Evolutionary conservation across 176 grass and related monocot species (phyloP).

Genomic region (Triticum turgidum): DNA sequence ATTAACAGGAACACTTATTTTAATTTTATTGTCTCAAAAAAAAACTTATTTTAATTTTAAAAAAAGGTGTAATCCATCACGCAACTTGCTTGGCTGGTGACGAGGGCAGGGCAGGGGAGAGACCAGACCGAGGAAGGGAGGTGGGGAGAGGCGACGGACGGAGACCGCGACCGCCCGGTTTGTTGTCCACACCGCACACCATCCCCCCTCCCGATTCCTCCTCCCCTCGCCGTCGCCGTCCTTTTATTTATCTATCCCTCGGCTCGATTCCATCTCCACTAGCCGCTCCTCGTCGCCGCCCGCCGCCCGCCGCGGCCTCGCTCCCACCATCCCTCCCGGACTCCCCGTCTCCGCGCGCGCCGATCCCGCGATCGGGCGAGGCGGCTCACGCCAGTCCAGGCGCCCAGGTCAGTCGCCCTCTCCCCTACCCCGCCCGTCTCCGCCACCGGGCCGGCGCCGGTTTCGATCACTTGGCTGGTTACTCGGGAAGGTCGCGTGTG

Average conservation of each 20-base stretch:
- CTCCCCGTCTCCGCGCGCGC: too few species aligned
- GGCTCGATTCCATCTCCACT: too few species aligned
- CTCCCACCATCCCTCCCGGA: background rate
- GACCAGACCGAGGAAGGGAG: background rate
- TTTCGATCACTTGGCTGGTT: too few species aligned
- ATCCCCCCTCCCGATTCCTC: background rate
- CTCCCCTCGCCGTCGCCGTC: background rate
- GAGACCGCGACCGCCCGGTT: conserved; percentile 7
- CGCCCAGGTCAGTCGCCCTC: background rate
- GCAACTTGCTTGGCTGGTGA: background rate
- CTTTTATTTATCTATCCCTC: background rate
- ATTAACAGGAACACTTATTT: too few species aligned
- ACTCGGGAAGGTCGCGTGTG: background rate
- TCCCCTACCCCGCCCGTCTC: too few species aligned
- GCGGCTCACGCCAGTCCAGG: background rate
- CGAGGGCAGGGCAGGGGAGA: background rate
- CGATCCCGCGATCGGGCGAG: too few species aligned
- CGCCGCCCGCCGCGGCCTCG: background rate
- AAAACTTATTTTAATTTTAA: too few species aligned
- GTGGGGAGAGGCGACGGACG: background rate
- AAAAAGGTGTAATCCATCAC: background rate
- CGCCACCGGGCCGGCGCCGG: background rate
- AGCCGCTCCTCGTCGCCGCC: background rate
- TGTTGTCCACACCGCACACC: background rate
- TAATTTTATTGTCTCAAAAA: too few species aligned